Evolutionary conservation across 441 rosid species (phyloP), one percentile per base, ranked within the genome.

Genomic region (Pelargonium hybrid): DNA sequence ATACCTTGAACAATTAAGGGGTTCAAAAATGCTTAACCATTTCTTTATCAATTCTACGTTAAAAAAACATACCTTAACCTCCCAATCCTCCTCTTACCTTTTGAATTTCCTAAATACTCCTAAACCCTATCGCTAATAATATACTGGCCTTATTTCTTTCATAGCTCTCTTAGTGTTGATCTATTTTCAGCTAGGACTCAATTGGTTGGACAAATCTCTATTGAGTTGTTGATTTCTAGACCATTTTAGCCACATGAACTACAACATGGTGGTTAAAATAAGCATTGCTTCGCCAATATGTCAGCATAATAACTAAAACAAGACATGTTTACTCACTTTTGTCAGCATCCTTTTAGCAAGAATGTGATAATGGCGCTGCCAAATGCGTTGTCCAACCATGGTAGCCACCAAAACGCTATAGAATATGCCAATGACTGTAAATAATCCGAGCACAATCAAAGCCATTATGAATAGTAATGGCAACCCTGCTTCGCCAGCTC

Each of bases 311-410:
- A 7, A 29, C 3, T 17, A 69, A 61, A 34, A 57, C 14, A 66
- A 63, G 41, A 73, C 48, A 70, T 4, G 50, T 5, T 48, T 69
- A 76, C 91, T 85, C 79, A 92, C 99, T 82, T 95, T 95, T 72
- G 97, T 95, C 75, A 92, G 86, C 99, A 95, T 90, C 82, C 98
- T 81, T 84, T 95, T 95, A 9, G 97, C 99, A 23, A 95, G 95
- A 73, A 95, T 95, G 85, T 95, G 99, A 81, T 95, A 95, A 65
- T 92, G 99, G 37, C 97, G 85, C 81, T 95, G 99, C 99, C 99
- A 95, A 74, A 92, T 92, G 67, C 99, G 86, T 72, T 95, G 99
- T 61, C 98, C 98, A 67, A 95, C 99, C 99, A 95, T 95, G 29
- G 99, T 95, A 68, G 99, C 98, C 67, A 95, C 97, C 80, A 95